Evolutionary conservation across 116 monocot genomes (phyloP).

Genomic region (Cymodocea nodosa): DNA sequence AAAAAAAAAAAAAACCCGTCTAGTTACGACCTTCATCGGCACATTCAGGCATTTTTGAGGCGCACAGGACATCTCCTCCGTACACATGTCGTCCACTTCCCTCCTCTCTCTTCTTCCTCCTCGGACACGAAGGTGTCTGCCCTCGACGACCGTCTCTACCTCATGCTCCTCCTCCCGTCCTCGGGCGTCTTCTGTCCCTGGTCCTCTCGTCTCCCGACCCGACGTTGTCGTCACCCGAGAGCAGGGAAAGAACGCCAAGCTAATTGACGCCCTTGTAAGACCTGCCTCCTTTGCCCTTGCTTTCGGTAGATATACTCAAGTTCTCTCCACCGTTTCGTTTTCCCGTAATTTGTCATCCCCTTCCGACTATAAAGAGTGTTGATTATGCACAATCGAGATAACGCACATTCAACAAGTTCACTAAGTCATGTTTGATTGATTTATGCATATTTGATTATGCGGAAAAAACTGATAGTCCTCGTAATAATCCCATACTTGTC

Average conservation of each 20-base stretch:
- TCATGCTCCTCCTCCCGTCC: background rate
- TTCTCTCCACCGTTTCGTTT: background rate
- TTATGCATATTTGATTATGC: too few relatives aligned
- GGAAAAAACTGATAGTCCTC: too few relatives aligned
- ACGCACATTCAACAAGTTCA: too few relatives aligned
- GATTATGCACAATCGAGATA: too few relatives aligned
- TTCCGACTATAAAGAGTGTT: too few relatives aligned
- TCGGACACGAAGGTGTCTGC: background rate
- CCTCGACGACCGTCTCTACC: background rate
- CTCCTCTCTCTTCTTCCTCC: conserved; percentile 6
- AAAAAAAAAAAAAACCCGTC: too few relatives aligned
- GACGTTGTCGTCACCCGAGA: conserved; percentile 83
- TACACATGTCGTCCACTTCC: background rate
- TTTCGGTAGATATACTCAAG: background rate
- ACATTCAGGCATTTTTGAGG: too few relatives aligned
- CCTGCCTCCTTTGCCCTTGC: background rate
- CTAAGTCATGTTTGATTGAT: too few relatives aligned
- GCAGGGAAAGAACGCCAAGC: conserved; percentile 76
- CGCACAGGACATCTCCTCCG: background rate
- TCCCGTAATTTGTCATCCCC: too few relatives aligned
- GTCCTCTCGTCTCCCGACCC: conserved; percentile 19
- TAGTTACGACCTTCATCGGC: too few relatives aligned
- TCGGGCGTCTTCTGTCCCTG: background rate
- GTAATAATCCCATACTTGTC: too few relatives aligned
- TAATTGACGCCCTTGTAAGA: conserved; percentile 57